Conservation (phyloP, 441 rosid genomes). For the Brassica hybrid region DNA sequence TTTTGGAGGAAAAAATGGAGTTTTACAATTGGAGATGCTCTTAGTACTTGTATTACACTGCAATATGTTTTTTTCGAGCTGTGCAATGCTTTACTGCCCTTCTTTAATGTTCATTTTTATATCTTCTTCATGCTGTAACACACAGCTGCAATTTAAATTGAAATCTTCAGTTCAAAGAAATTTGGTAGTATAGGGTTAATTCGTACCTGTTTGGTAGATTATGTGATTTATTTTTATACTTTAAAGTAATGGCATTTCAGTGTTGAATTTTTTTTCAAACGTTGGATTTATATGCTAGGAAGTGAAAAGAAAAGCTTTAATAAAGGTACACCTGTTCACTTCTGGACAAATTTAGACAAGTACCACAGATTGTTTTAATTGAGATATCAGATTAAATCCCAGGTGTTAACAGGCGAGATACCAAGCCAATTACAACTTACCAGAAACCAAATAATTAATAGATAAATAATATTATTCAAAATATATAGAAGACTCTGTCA, state of each 20-base stretch:
- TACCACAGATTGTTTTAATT: slow-evolving; percentile 12
- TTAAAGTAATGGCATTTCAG: background rate
- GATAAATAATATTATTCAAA: background rate
- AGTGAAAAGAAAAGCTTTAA: no score
- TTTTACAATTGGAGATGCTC: no score
- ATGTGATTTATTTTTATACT: background rate
- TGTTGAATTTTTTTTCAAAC: background rate
- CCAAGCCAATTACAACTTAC: slow-evolving; percentile 17
- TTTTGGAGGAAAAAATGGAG: no score
- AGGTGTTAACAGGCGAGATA: slow-evolving; percentile 12
- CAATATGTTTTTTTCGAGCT: background rate
- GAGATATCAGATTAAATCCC: slow-evolving; percentile 2
- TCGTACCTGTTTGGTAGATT: background rate
- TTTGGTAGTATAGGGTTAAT: background rate
- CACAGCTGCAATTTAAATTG: background rate
- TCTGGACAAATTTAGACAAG: slow-evolving; percentile 13
- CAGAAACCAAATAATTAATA: background rate
- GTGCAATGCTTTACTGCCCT: background rate
- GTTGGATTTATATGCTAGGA: no score
- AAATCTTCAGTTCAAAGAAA: background rate
- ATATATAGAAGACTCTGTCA: slow-evolving; percentile 21
- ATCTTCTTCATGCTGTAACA: background rate
- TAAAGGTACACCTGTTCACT: slow-evolving; percentile 8
- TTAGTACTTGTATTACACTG: background rate
- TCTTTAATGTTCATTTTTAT: background rate